Percentiles rank a stretch among this genome's conserved stretches.
phyloP scores from a whole-genome alignment of 352 stramenopile genomes.

The Pythium phragmiticola region DNA sequence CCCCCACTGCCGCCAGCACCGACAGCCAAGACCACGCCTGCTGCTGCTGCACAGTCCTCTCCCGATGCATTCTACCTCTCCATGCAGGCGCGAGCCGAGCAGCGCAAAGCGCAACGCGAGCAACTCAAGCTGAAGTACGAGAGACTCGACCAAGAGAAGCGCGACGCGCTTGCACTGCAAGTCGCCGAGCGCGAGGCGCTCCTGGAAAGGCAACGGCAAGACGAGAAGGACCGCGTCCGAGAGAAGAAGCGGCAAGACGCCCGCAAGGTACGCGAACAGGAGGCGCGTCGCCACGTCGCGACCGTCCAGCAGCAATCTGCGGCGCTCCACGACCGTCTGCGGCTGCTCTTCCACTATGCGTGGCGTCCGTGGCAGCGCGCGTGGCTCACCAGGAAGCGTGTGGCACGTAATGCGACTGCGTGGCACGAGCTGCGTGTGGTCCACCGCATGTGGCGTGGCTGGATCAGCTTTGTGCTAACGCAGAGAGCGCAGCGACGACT shows the following conservation, averaged over 20 bases:
- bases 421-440: constrained; percentile 49
- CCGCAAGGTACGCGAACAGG: constrained; percentile 32
- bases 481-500: constrained; percentile 25
- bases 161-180: constrained; percentile 36
- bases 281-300: constrained; percentile 31
- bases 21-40: too few species aligned
- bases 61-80: constrained; percentile 46
- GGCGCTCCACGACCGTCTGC: constrained; percentile 32
- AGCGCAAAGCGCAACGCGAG: constrained; percentile 57
- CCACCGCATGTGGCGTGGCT: constrained; percentile 42
- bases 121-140: constrained; percentile 54
- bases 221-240: constrained; percentile 39
- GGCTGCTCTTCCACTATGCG: constrained; percentile 51
- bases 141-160: constrained; percentile 47
- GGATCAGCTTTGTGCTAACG: constrained; percentile 34
- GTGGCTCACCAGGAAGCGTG: constrained; percentile 29
- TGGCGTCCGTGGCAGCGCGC: constrained; percentile 43
- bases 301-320: constrained; percentile 31
- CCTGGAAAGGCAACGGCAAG: constrained; percentile 36
- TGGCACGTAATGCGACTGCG: constrained; percentile 31
- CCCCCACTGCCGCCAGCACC: too few species aligned
- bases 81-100: constrained; percentile 54
- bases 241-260: constrained; percentile 43
- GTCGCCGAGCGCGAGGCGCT: constrained; percentile 40
- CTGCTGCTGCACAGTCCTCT: neutral